These are phyloP conservation scores for Apiospora malaysiana DNA, from an alignment of 2,329 filamentous ascomycete species.

Conservation along the genomic window DNA sequence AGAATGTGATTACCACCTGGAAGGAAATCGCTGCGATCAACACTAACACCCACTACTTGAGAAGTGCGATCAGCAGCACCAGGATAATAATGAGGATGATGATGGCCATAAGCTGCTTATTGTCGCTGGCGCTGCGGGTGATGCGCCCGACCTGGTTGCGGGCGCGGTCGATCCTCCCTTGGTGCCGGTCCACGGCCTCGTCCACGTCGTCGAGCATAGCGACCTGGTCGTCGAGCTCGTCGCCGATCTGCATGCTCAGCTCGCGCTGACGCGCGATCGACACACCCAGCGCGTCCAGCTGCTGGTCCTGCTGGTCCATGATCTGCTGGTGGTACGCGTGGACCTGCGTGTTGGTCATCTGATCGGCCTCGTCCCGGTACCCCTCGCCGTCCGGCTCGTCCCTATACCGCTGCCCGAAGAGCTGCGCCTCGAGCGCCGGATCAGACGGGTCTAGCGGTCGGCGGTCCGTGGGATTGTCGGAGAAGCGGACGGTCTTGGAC, in stretches of 20 bases:
- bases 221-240: conserved; percentile 92
- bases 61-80: conserved; percentile 79
- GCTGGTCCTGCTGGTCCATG: conserved; percentile 87
- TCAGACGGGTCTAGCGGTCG: conserved; percentile 41
- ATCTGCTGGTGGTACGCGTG: conserved; percentile 83
- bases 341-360: conserved; percentile 81
- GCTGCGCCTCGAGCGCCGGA: conserved; percentile 50
- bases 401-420: conserved; percentile 66
- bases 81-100: conserved; percentile 83
- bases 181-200: conserved; percentile 79
- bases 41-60: conserved; percentile 56
- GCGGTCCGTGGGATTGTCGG: conserved; percentile 60
- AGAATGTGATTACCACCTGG: background rate
- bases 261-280: conserved; percentile 89
- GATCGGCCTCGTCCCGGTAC: conserved; percentile 63
- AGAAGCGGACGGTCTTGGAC: conserved; percentile 85
- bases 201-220: conserved; percentile 90
- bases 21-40: background rate
- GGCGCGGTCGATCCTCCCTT: conserved; percentile 76
- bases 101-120: conserved; percentile 84
- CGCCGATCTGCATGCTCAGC: conserved; percentile 92
- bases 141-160: conserved; percentile 74
- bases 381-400: conserved; percentile 70
- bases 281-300: conserved; percentile 86
- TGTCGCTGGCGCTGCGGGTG: conserved; percentile 77